phyloP scores from a whole-genome alignment of 768 basidiomycete genomes.

The Trametes meyenii region DNA sequence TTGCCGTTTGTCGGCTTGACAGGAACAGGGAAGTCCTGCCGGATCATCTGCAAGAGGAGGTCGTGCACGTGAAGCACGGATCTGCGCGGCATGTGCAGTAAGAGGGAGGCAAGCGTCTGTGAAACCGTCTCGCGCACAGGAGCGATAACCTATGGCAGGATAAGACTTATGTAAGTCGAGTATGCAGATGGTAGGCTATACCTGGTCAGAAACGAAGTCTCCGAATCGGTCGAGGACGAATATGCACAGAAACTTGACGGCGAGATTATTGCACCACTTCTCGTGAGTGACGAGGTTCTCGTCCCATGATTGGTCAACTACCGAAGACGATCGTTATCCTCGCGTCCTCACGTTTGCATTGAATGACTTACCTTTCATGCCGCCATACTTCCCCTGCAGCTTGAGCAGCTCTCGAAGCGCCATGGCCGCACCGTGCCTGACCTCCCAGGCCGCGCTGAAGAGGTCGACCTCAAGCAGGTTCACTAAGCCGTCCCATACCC shows the following conservation, averaged over 20 bases:
- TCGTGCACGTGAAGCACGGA: conserved; percentile 81
- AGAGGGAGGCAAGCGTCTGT: conserved; percentile 87
- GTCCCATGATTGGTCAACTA: conserved; percentile 53
- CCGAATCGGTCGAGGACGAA: conserved; percentile 97
- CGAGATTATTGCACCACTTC: conserved; percentile 88
- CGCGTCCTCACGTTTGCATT: too few relatives aligned
- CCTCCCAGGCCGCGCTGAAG: conserved; percentile 89
- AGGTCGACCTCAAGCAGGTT: conserved; percentile 81
- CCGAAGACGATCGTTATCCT: too few relatives aligned
- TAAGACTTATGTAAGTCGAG: neutral
- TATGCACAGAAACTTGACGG: conserved; percentile 83
- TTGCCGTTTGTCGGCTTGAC: conserved; percentile 37
- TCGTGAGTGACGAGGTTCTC: conserved; percentile 75
- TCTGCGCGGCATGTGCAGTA: conserved; percentile 84
- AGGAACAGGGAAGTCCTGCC: conserved; percentile 72
- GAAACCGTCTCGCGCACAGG: conserved; percentile 96
- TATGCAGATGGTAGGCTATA: conserved; percentile 25
- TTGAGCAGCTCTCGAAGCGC: conserved; percentile 88
- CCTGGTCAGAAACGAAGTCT: conserved; percentile 95
- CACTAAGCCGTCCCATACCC: conserved; percentile 87
- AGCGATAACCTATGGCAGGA: conserved; percentile 67
- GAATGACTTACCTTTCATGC: conserved; percentile 65
- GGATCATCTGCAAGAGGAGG: conserved; percentile 90
- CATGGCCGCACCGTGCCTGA: conserved; percentile 91
- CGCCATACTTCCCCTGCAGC: conserved; percentile 78